Evolutionary conservation across 2,329 filamentous ascomycete genomes (phyloP).

Genomic region (Arthrobotrys musiformis): DNA sequence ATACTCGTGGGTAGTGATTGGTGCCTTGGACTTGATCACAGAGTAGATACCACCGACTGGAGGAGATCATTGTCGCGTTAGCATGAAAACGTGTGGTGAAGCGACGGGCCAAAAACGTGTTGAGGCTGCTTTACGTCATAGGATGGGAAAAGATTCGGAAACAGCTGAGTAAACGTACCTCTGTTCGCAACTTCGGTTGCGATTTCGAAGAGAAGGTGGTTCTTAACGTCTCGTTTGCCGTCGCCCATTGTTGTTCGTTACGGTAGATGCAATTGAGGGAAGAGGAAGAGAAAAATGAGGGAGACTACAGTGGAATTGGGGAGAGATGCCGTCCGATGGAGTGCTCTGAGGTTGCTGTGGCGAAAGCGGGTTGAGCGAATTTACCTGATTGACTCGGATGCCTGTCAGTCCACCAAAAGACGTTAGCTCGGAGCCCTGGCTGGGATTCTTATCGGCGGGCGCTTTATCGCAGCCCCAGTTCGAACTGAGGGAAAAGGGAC

Average conservation of each 20-base stretch:
- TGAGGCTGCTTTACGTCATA: constrained; percentile 49
- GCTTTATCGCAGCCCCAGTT: constrained; percentile 25
- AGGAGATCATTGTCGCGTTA: constrained; percentile 26
- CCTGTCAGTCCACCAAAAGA: constrained; percentile 26
- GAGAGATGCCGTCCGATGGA: constrained; percentile 18
- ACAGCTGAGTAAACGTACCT: too few species aligned
- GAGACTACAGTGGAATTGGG: background rate
- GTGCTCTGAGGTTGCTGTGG: constrained; percentile 7
- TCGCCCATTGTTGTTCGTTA: constrained; percentile 56
- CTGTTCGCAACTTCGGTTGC: constrained; percentile 97
- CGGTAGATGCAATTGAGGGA: constrained; percentile 18
- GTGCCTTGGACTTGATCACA: constrained; percentile 97
- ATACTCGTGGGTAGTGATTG: constrained; percentile 98
- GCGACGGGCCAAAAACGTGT: constrained; percentile 35
- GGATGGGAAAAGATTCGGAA: background rate
- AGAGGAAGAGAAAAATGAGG: background rate
- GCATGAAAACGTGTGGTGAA: constrained; percentile 40
- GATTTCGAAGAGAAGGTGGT: constrained; percentile 95
- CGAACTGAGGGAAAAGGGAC: constrained; percentile 4
- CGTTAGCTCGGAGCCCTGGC: constrained; percentile 11
- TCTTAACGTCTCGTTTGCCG: constrained; percentile 77
- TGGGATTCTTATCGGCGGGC: constrained; percentile 33
- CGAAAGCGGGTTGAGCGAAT: constrained; percentile 44
- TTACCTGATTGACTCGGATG: constrained; percentile 34
- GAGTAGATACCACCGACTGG: constrained; percentile 98